Evolutionary conservation across 2,329 filamentous ascomycete species (phyloP).

Genomic region (Fusarium virguliforme): DNA sequence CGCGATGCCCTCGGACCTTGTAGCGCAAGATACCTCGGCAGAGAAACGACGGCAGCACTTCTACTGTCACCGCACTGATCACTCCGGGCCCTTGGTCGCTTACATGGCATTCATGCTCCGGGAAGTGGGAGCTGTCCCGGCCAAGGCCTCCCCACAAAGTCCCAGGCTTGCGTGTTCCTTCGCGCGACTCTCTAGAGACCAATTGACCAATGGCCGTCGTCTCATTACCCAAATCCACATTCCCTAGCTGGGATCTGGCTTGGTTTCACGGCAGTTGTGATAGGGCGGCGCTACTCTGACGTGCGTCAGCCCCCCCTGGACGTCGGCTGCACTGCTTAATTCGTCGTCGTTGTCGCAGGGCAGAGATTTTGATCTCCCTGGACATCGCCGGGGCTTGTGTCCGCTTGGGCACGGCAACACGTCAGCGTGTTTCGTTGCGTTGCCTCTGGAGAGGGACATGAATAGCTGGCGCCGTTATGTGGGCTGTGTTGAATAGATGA

Average conservation of each 20-base stretch:
- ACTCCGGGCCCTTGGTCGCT: neutral
- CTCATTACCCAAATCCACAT: neutral
- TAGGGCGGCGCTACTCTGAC: slow-evolving; percentile 3
- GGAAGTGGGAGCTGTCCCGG: slow-evolving; percentile 7
- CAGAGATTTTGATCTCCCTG: slow-evolving; percentile 12
- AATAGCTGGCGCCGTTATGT: slow-evolving; percentile 2
- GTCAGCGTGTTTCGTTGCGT: slow-evolving; percentile 9
- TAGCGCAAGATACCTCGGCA: too few species aligned
- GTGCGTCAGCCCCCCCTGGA: neutral
- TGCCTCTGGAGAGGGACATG: neutral
- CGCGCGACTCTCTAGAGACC: neutral
- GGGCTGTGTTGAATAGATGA: slow-evolving; percentile 3
- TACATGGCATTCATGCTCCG: slow-evolving; percentile 2
- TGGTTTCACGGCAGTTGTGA: slow-evolving; percentile 9
- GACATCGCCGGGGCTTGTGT: neutral
- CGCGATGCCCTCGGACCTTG: too few species aligned
- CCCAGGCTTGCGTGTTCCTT: slow-evolving; percentile 9
- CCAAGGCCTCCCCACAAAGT: slow-evolving; percentile 6
- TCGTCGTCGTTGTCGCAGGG: slow-evolving; percentile 1
- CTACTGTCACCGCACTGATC: neutral
- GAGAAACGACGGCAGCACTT: neutral
- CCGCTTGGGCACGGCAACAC: neutral
- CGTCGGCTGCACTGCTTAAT: slow-evolving; percentile 12
- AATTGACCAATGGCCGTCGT: neutral
- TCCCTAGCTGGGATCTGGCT: slow-evolving; percentile 6